These are phyloP conservation scores for Anastatica hierochuntica DNA, from an alignment of 345 rosid genomes.

Conservation along the genomic window DNA sequence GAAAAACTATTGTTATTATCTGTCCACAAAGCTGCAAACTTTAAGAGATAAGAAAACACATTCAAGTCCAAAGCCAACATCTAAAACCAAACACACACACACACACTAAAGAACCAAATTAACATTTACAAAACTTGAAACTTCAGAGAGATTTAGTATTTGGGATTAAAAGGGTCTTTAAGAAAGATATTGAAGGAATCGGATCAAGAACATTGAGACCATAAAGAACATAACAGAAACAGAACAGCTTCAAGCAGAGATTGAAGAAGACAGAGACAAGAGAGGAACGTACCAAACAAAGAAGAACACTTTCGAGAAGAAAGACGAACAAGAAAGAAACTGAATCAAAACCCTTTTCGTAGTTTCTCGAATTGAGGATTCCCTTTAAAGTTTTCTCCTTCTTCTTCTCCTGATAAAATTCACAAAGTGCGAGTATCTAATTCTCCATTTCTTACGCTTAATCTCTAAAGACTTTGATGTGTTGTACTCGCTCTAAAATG, in stretches of 20 bases:
- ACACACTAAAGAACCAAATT: not conserved
- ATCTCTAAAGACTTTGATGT: too few relatives aligned
- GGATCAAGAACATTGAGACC: not conserved
- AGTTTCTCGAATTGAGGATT: constrained; percentile 14
- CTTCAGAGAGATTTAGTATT: too few relatives aligned
- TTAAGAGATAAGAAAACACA: constrained; percentile 3
- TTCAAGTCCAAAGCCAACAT: not conserved
- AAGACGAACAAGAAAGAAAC: constrained; percentile 6
- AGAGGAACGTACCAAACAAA: not conserved
- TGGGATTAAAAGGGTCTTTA: not conserved
- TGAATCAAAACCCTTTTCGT: constrained; percentile 17
- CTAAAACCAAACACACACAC: not conserved
- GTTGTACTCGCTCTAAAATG: constrained; percentile 12
- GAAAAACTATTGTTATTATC: not conserved
- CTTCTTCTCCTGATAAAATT: not conserved
- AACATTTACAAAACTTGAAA: too few relatives aligned
- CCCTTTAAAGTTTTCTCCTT: constrained; percentile 1
- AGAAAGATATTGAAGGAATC: not conserved
- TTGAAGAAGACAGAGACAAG: not conserved
- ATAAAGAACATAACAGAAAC: not conserved
- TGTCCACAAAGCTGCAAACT: not conserved
- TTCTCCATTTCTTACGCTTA: constrained; percentile 8
- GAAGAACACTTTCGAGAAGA: constrained; percentile 3
- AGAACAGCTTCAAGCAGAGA: not conserved
- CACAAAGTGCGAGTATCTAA: constrained; percentile 22